Base-by-base conservation (phyloP, 78 protist species). In the Cyanophora paradoxa region DNA sequence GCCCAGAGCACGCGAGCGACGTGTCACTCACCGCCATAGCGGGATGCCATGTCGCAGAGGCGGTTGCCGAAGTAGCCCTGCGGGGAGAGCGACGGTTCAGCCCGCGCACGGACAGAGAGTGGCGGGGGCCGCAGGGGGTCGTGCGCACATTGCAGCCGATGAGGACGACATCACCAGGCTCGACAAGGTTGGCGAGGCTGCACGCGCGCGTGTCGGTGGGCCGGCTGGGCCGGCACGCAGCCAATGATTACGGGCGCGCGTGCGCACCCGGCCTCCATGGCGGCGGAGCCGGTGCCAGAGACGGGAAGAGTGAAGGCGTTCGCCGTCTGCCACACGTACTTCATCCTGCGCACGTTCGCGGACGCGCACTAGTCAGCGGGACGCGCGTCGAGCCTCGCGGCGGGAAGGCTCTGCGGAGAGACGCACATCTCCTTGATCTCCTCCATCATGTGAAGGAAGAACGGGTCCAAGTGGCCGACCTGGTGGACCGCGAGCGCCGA, bases 181-280 rank as follows among this genome's bases (percentile, higher is more conserved):
- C 52, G 2, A 20, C 17, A 3, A 44, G 52, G 52, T 44, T 44
- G 2, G 52, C 52, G 52, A 17, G 52, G 20, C n/a, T n/a, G n/a
- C n/a, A n/a, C n/a, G n/a, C n/a, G n/a, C n/a, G n/a, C n/a, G n/a
- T n/a, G n/a, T n/a, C n/a, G n/a, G n/a, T n/a, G n/a, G n/a, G n/a
- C n/a, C n/a, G n/a, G n/a, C n/a, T n/a, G n/a, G n/a, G n/a, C n/a
- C n/a, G n/a, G n/a, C n/a, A n/a, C n/a, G n/a, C n/a, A n/a, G n/a
- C n/a, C n/a, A n/a, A n/a, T n/a, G n/a, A n/a, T n/a, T n/a, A n/a
- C n/a, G n/a, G n/a, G n/a, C n/a, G n/a, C n/a, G n/a, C n/a, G n/a
- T n/a, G n/a, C n/a, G n/a, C n/a, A n/a, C n/a, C n/a, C 36, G 33
- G 46, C 89, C 82, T 84, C 89, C 89, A 74, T 74, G 26, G 89